Evolutionary conservation across 306 rosid species (phyloP).

Genomic region (Vigna mungo): DNA sequence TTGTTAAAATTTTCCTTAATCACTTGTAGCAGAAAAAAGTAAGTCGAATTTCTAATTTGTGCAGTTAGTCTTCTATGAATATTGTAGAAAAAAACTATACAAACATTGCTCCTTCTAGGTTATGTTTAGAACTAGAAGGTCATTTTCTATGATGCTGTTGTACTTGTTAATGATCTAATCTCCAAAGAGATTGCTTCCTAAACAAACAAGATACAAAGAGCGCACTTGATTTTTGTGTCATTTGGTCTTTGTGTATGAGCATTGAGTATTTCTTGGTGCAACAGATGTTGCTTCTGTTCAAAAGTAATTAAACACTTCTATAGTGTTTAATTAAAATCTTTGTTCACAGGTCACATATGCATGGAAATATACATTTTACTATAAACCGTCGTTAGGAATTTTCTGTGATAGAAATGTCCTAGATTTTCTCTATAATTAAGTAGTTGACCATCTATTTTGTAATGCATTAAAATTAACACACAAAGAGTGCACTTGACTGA

Average conservation of each 20-base stretch:
- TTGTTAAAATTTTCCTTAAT: too few species aligned
- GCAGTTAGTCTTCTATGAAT: too few species aligned
- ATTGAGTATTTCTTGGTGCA: slow-evolving; percentile 1
- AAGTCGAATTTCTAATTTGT: too few species aligned
- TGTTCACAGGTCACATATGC: neutral
- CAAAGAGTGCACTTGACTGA: slow-evolving; percentile 1
- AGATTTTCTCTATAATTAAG: neutral
- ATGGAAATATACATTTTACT: neutral
- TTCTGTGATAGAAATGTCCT: neutral
- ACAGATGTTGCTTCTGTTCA: neutral
- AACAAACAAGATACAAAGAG: neutral
- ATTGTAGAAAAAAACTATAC: too few species aligned
- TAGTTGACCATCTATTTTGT: slow-evolving; percentile 17
- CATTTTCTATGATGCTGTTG: slow-evolving; percentile 16
- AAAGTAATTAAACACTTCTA: neutral
- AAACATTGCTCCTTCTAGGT: neutral
- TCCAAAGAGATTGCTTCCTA: neutral
- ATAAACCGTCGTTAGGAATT: neutral
- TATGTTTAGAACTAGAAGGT: neutral
- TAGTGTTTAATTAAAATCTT: neutral
- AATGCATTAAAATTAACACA: neutral
- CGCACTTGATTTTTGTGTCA: slow-evolving; percentile 11
- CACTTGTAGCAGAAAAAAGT: neutral
- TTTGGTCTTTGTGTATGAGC: slow-evolving; percentile 4
- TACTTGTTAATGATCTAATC: slow-evolving; percentile 4